Conservation (phyloP, 176 grass and related monocot genomes). For the Leersia perrieri region DNA sequence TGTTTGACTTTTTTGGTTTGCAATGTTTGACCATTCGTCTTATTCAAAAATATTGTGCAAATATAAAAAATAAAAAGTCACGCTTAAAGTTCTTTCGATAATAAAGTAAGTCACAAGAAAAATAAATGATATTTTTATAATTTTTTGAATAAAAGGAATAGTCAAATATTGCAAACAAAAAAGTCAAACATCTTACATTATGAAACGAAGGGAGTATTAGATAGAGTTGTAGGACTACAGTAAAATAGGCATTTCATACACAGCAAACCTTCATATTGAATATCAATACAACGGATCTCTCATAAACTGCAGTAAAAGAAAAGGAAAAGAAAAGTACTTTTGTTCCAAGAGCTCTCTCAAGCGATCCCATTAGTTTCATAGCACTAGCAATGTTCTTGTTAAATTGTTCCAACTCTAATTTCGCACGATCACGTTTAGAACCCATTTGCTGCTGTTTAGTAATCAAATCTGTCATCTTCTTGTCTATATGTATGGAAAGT, state of each 20-base stretch:
- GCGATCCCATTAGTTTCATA: conserved; percentile 68
- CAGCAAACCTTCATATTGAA: conserved; percentile 4
- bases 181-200: no score
- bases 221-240: conserved; percentile 1
- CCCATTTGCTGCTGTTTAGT: conserved; percentile 93
- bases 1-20: no score
- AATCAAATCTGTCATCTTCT: conserved; percentile 82
- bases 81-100: no score
- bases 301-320: conserved; percentile 11
- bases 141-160: no score
- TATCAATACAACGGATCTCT: neutral
- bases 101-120: no score
- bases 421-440: conserved; percentile 81
- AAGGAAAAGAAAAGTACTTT: conserved; percentile 55
- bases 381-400: conserved; percentile 61
- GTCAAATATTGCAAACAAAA: no score
- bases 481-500: conserved; percentile 96
- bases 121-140: no score
- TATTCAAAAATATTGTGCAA: no score
- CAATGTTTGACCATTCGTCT: no score
- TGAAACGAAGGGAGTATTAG: no score
- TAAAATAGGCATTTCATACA: neutral
- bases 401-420: conserved; percentile 74
- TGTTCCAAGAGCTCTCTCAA: conserved; percentile 76
- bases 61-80: no score